A percentile compares a stretch with the other conserved stretches of the same genome.
These are phyloP conservation scores for Candida sithepensis DNA, from an alignment of 805 yeast genomes.

Conservation along the genomic window DNA sequence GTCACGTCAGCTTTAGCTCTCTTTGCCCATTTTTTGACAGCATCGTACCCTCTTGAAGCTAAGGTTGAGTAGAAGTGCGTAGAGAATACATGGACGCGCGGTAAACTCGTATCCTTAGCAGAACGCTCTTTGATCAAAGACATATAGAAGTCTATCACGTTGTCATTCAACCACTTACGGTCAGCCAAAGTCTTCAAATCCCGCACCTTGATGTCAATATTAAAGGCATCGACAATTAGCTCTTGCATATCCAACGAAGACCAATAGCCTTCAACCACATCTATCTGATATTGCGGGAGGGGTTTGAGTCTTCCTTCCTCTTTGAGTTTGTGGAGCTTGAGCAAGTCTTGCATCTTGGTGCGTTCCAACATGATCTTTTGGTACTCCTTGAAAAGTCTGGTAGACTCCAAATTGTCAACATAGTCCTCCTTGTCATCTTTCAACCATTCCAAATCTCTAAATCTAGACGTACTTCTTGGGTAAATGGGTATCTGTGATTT, in stretches of 20 bases:
- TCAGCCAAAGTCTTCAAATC: conserved; percentile 73
- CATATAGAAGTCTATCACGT: conserved; percentile 80
- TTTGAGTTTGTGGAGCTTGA: conserved; percentile 34
- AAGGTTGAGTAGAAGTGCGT: conserved; percentile 84
- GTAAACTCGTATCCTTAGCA: conserved; percentile 16
- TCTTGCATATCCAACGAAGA: conserved; percentile 20
- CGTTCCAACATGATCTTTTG: conserved; percentile 42
- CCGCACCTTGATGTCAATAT: conserved; percentile 57
- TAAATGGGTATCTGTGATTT: conserved; percentile 1
- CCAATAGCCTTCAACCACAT: conserved; percentile 35
- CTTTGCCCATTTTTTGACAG: conserved; percentile 83
- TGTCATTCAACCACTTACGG: conserved; percentile 86
- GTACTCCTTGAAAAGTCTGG: conserved; percentile 36
- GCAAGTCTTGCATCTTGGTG: conserved; percentile 31
- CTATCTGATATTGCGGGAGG: conserved; percentile 29
- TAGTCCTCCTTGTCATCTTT: conserved; percentile 30
- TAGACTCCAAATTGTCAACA: conserved; percentile 27
- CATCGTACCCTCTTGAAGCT: conserved; percentile 66
- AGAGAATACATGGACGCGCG: conserved; percentile 65
- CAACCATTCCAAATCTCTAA: conserved; percentile 30
- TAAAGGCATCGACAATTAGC: conserved; percentile 33
- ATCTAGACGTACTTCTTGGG: conserved; percentile 18
- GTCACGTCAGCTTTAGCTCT: conserved; percentile 66
- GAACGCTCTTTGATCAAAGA: conserved; percentile 46
- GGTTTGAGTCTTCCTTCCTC: conserved; percentile 32